Evolutionary conservation across 306 rosid genomes (phyloP).

Genomic region (Acacia acuminata): DNA sequence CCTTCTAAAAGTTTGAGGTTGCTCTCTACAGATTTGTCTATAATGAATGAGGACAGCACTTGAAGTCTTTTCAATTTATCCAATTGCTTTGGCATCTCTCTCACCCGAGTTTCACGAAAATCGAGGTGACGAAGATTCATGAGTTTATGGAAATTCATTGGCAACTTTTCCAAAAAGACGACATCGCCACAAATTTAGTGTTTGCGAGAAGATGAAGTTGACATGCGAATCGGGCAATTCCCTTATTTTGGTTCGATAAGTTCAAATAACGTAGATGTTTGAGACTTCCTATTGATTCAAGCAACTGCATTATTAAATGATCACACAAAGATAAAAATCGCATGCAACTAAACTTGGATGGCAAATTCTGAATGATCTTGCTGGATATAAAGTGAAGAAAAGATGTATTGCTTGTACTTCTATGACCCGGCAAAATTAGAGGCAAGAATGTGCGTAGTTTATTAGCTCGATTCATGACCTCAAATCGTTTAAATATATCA

Average conservation of each 20-base stretch:
- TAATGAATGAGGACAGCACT: neutral
- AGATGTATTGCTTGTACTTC: neutral
- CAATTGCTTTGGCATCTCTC: neutral
- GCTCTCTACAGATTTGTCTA: neutral
- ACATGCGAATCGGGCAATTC: slow-evolving; percentile 21
- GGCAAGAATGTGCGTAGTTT: neutral
- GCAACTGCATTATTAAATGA: neutral
- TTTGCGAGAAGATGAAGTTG: slow-evolving; percentile 31
- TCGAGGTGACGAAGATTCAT: neutral
- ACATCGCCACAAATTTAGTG: neutral
- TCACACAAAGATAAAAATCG: neutral
- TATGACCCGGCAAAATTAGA: neutral
- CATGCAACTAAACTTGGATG: neutral
- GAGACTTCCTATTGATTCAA: neutral
- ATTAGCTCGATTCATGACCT: neutral
- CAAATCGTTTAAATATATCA: neutral
- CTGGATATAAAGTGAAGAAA: neutral
- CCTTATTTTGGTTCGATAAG: neutral
- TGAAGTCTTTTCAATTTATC: neutral
- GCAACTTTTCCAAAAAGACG: neutral
- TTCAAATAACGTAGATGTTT: slow-evolving; percentile 33
- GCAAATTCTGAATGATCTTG: neutral
- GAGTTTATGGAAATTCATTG: neutral
- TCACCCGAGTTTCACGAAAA: neutral
- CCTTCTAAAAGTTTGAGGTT: neutral